phyloP scores from a whole-genome alignment of 306 rosid genomes.

The Prunus campanulata region DNA sequence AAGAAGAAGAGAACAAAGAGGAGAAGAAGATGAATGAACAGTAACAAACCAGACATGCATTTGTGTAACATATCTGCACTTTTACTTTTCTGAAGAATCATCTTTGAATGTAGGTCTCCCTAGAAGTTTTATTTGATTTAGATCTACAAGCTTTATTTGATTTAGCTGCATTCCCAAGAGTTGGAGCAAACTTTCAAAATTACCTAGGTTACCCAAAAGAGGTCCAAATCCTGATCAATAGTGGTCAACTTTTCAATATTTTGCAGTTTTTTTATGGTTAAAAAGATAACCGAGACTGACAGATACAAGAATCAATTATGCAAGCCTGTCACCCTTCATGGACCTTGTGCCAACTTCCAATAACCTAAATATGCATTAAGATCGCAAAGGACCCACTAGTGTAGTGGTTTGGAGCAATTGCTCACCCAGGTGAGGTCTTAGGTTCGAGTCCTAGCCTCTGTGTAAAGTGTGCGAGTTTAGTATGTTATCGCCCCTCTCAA shows the following conservation, averaged over 20 bases:
- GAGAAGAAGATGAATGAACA: no score
- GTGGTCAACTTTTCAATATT: no score
- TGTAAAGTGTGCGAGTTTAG: no score
- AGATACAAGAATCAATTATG: no score
- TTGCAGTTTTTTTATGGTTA: no score
- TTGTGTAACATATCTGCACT: not conserved
- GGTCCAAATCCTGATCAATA: not conserved
- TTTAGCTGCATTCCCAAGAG: not conserved
- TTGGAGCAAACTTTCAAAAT: not conserved
- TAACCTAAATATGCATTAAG: not conserved
- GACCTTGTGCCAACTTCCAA: not conserved
- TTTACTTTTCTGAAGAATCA: not conserved
- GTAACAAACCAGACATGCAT: no score
- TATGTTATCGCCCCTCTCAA: no score
- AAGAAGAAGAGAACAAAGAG: no score
- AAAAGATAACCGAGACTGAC: not conserved
- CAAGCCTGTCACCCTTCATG: not conserved
- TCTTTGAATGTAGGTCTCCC: not conserved
- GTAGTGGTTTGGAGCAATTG: no score
- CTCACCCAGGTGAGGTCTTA: no score
- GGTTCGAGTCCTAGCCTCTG: no score
- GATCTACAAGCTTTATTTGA: not conserved
- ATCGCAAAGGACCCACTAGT: not conserved
- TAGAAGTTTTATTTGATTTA: not conserved
- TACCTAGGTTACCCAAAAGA: not conserved